Conservation (phyloP, 805 yeast species). For the Saccharomycopsis schoenii region DNA sequence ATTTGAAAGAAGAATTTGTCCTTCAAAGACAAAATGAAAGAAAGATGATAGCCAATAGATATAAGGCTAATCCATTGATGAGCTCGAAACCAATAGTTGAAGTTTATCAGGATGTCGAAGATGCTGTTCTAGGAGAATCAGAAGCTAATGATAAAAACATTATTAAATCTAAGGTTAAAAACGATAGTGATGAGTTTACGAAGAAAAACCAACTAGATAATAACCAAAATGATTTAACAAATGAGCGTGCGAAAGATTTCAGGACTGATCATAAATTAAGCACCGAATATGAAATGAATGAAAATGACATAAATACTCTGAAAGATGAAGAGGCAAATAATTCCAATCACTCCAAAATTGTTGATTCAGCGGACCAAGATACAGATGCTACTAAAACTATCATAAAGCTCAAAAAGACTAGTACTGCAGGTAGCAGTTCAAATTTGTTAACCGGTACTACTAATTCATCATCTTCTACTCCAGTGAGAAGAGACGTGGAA, state of each 20-base stretch:
- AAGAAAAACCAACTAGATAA: not conserved
- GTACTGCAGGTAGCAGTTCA: not conserved
- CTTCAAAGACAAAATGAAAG: constrained; percentile 77
- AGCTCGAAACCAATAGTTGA: constrained; percentile 83
- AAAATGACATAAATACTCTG: not conserved
- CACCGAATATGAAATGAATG: not conserved
- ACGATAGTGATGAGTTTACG: constrained; percentile 2
- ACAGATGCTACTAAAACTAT: not conserved
- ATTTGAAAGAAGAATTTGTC: constrained; percentile 76
- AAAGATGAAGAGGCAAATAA: not conserved
- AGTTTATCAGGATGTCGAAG: constrained; percentile 77
- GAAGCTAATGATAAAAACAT: constrained; percentile 9
- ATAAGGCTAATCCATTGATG: constrained; percentile 60
- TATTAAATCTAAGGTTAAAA: constrained; percentile 3
- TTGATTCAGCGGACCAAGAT: not conserved
- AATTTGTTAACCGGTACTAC: not conserved
- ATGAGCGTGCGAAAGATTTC: not conserved
- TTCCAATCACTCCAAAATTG: not conserved
- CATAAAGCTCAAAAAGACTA: not conserved
- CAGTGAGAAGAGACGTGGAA: constrained; percentile 16
- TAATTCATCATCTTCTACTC: not conserved
- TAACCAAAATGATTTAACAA: not conserved
- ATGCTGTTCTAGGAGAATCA: constrained; percentile 56
- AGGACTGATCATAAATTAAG: not conserved
- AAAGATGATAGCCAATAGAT: constrained; percentile 46